phyloP scores from a whole-genome alignment of 2,329 filamentous ascomycete genomes.

The Talaromyces sp. region DNA sequence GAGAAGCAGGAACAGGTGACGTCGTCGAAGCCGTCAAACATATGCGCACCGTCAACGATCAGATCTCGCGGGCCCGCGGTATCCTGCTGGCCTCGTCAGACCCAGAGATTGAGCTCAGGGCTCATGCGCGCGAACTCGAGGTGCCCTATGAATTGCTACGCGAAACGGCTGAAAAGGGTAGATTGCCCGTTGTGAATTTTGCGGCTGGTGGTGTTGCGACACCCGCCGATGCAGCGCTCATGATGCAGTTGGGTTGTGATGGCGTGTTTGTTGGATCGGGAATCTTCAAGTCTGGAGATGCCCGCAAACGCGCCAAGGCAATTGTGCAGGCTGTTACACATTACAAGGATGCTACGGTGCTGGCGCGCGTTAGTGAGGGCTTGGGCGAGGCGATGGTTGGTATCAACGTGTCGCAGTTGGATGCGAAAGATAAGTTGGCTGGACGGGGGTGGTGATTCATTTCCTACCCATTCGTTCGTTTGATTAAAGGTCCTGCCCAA shows the following conservation, averaged over 20 bases:
- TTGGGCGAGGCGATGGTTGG: constrained; percentile 98
- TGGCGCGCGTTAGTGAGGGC: constrained; percentile 82
- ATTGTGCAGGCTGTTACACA: constrained; percentile 94
- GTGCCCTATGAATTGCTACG: constrained; percentile 74
- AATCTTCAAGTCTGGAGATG: constrained; percentile 95
- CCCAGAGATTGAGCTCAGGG: constrained; percentile 68
- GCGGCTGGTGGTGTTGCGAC: constrained; percentile 99
- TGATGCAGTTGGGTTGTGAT: constrained; percentile 99
- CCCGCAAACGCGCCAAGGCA: constrained; percentile 82
- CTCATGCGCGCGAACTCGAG: constrained; percentile 76
- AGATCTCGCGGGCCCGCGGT: constrained; percentile 69
- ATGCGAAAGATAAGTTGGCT: constrained; percentile 75
- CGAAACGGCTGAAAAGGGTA: constrained; percentile 80
- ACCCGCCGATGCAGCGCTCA: constrained; percentile 89
- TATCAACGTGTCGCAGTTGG: constrained; percentile 78
- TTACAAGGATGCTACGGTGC: constrained; percentile 75
- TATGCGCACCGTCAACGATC: constrained; percentile 81
- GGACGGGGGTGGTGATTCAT: constrained; percentile 71
- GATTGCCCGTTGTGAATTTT: constrained; percentile 95
- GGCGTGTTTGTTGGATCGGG: constrained; percentile 95
- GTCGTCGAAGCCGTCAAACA: constrained; percentile 95
- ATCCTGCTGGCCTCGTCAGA: constrained; percentile 46
- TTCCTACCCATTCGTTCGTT: not conserved
- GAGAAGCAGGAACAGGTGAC: constrained; percentile 94
- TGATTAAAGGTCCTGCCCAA: not conserved